Percentiles rank a stretch among this genome's conserved stretches.
Evolutionary conservation across 495 filamentous ascomycete genomes (phyloP).

Genomic region (Penicillium longicatenatum): DNA sequence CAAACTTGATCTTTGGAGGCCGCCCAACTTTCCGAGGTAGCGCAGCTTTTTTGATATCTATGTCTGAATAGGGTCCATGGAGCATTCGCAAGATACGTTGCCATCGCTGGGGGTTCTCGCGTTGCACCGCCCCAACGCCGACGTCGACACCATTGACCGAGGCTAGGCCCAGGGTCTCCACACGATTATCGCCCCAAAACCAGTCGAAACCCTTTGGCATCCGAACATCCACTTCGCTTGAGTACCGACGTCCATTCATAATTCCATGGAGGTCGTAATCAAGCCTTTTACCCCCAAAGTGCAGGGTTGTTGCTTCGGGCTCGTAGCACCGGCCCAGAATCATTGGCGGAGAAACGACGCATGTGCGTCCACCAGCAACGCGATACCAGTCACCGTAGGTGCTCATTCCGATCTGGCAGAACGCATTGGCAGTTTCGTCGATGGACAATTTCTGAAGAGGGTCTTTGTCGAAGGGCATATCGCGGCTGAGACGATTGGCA

Average conservation of each 20-base stretch:
- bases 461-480: slow-evolving; percentile 22
- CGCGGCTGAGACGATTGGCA: slow-evolving; percentile 25
- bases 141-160: slow-evolving; percentile 54
- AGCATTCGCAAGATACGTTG: slow-evolving; percentile 45
- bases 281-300: slow-evolving; percentile 38
- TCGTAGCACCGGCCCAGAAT: slow-evolving; percentile 59
- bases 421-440: slow-evolving; percentile 34
- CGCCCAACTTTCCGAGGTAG: slow-evolving; percentile 18
- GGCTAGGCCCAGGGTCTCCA: slow-evolving; percentile 55
- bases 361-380: slow-evolving; percentile 34
- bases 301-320: slow-evolving; percentile 46
- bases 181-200: slow-evolving; percentile 60
- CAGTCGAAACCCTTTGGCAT: slow-evolving; percentile 46
- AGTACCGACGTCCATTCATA: slow-evolving; percentile 43
- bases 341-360: slow-evolving; percentile 51
- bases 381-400: slow-evolving; percentile 53
- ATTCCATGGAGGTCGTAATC: slow-evolving; percentile 40
- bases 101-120: slow-evolving; percentile 46
- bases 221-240: slow-evolving; percentile 44
- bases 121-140: slow-evolving; percentile 40
- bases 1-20: slow-evolving; percentile 28
- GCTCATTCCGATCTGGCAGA: slow-evolving; percentile 43
- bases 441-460: slow-evolving; percentile 31
- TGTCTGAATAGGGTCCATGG: slow-evolving; percentile 25
- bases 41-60: slow-evolving; percentile 1